phyloP scores from a whole-genome alignment of 2,329 filamentous ascomycete species.

The Ophiocordyceps robertsii region DNA sequence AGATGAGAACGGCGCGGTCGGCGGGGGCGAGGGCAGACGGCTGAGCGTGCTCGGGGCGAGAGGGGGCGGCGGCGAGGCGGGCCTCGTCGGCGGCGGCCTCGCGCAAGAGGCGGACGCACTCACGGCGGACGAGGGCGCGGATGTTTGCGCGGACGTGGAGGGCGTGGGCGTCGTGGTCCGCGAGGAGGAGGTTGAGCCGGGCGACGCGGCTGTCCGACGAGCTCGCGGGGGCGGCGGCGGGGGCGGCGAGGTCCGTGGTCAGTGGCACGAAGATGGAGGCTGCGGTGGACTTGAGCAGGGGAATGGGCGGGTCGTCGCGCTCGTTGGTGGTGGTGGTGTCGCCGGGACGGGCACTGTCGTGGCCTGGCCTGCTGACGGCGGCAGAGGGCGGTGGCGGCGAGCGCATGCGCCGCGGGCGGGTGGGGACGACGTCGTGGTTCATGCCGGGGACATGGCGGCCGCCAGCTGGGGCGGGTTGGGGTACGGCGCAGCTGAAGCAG shows the following conservation, averaged over 20 bases:
- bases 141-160: conserved; percentile 17
- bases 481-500: too few relatives aligned
- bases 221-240: too few relatives aligned
- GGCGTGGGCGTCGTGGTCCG: conserved; percentile 11
- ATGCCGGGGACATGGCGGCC: too few relatives aligned
- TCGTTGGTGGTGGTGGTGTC: not conserved
- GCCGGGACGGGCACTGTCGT: too few relatives aligned
- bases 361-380: not conserved
- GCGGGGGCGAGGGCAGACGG: not conserved
- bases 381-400: too few relatives aligned
- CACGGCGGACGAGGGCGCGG: conserved; percentile 13
- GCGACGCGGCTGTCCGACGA: conserved; percentile 5
- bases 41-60: not conserved
- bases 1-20: conserved; percentile 13
- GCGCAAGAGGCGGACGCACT: conserved; percentile 17
- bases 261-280: conserved; percentile 22
- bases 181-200: conserved; percentile 9
- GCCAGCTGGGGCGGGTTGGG: too few relatives aligned
- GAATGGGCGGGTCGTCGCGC: conserved; percentile 2
- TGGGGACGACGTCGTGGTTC: too few relatives aligned
- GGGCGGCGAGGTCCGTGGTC: too few relatives aligned
- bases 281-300: conserved; percentile 9
- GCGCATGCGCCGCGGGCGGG: too few relatives aligned
- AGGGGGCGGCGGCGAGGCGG: not conserved
- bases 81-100: conserved; percentile 8